Conservation (phyloP, 192 early-diverging fungal species). For the Coemansia sp. region DNA sequence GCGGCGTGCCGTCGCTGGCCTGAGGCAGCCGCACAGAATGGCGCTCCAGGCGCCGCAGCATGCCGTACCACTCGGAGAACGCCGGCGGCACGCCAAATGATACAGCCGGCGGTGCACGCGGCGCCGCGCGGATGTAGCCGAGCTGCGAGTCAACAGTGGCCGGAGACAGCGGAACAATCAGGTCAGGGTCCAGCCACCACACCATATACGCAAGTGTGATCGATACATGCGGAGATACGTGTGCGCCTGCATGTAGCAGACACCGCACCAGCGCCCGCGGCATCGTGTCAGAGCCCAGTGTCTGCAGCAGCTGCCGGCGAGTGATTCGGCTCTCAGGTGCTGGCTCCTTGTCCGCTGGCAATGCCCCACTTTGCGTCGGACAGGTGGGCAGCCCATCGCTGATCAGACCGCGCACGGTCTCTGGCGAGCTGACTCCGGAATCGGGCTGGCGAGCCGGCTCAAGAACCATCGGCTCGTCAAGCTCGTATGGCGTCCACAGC, state of each 20-base stretch:
- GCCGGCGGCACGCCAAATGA: slow-evolving; percentile 11
- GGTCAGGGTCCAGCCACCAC: slow-evolving; percentile 45
- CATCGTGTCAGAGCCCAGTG: slow-evolving; percentile 24
- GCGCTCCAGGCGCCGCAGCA: slow-evolving; percentile 39
- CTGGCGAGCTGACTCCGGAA: background rate
- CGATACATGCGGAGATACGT: slow-evolving; percentile 21
- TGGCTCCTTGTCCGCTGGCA: background rate
- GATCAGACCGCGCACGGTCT: background rate
- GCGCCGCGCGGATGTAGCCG: slow-evolving; percentile 11
- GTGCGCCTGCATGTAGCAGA: slow-evolving; percentile 7
- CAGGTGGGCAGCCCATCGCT: background rate
- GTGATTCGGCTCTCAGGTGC: slow-evolving; percentile 18
- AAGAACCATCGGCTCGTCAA: slow-evolving; percentile 15
- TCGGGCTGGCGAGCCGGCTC: background rate
- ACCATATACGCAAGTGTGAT: slow-evolving; percentile 20
- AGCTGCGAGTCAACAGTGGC: slow-evolving; percentile 37
- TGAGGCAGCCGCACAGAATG: slow-evolving; percentile 33
- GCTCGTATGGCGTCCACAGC: slow-evolving; percentile 29
- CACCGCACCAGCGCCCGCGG: slow-evolving; percentile 32
- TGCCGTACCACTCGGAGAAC: slow-evolving; percentile 48
- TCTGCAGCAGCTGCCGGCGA: slow-evolving; percentile 27
- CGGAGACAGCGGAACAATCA: slow-evolving; percentile 40
- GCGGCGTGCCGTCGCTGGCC: slow-evolving; percentile 46
- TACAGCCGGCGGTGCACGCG: slow-evolving; percentile 1
- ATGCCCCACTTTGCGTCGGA: background rate